Base-by-base conservation (phyloP, 768 basidiomycete genomes). In the Rubroboletus pulcherrimus region DNA sequence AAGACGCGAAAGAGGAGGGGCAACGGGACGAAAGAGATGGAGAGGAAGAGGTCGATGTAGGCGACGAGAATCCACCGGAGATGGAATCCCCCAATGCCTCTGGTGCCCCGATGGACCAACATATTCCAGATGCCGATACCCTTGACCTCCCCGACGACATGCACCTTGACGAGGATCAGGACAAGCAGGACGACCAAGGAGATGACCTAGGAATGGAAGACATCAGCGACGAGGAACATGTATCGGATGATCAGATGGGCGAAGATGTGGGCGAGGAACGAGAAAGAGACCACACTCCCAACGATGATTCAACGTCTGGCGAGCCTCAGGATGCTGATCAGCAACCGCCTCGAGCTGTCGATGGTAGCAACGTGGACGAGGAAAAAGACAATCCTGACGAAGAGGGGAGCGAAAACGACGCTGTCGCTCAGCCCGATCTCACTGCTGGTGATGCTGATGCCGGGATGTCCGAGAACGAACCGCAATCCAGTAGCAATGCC, bases 81-180 rank as follows among this genome's bases (percentile, higher is more conserved):
- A 73, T 77, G 37, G 76, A 78, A 5, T 70, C 74, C 9, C 78
- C 79, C 8, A 77, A 78, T 52, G 75, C 74, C 2, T 78, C 77
- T 44, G 89, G 86, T 12, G 81, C 82, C 8, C 83, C 87, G 11
- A 78, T 93, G 73, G 87, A 95, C 54, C 83, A 93, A 19, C 77
- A 84, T 56, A 72, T 93, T 43, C 86, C 80, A 24, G 91, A 97
- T 57, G 87, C 87, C 3, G 80, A 96, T 49, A 86, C 84, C 5
- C 79, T 98, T 42, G 89, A 98, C 64, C 78, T 98, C 10, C 96
- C 96, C 0, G 95, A 98, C 34, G 85, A 93, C 58, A 77, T 96
- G 73, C 76, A 92, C 51, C 69, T 95, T 26, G 78, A 76, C 21
- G 70, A 74, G 48, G 62, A 62, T 19, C 61, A 56, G 30, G 71